Base-by-base conservation (phyloP, 2,329 filamentous ascomycete genomes). In the Ceratocystis colombiana region DNA sequence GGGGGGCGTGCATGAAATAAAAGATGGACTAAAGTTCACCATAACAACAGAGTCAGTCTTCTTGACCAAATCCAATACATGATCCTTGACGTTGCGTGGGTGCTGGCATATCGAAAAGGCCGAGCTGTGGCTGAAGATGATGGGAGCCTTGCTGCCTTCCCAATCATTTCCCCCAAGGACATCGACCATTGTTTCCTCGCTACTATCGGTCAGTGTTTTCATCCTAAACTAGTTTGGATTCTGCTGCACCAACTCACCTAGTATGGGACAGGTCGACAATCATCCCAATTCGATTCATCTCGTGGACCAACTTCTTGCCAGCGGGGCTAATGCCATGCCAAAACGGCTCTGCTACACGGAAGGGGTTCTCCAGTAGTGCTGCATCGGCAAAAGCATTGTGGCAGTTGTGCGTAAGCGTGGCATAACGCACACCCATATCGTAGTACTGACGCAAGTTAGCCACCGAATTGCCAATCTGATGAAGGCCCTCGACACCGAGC, bases 231-330 rank as follows among this genome's bases (percentile, higher is more conserved):
- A 41, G 37, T 12, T 15, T 15, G 37, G 3, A 41, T 15, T 41
- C 37, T 41, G 37, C 37, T 20, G 30, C 37, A 33, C 15, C 28
- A 45, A 48, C 48, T 25, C 50, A 69, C 76, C 76, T 84, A 3
- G 79, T 79, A 74, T 96, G 93, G 5, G 88, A 82, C 45, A 96
- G 80, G 73, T 96, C 93, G 50, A 97, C 88, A n/a, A 96, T 85
- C 86, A 96, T 91, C 30, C 93, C 93, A 1, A 96, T 79, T 2
- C 93, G 84, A 74, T 96, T 97, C 92, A 97, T 96, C 78, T 97
- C 93, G 45, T 79, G 79, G 57, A 97, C 79, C 0, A 96, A 76
- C 12, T 79, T 73, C 64, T 83, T 82, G 3, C 93, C 93, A 1
- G 80, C 80, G 0, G 81, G 78, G 68, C 88, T 93, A 1, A 97